Conservation (phyloP, 305 asterid genomes). For the Fraxinus xanthoxyloides region DNA sequence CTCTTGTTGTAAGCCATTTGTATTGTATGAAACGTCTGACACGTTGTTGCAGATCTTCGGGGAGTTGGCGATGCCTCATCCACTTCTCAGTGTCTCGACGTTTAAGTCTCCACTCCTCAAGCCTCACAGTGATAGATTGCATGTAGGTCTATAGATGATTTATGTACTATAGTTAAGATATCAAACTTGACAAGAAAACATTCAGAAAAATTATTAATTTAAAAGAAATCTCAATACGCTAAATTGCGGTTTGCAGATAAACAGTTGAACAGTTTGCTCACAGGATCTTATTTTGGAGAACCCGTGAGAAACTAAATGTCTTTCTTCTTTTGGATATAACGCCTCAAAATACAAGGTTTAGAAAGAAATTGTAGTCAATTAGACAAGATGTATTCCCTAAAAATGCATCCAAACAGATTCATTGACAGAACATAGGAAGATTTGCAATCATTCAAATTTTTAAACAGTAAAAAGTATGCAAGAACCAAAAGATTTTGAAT, state of each 20-base stretch:
- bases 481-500: not conserved
- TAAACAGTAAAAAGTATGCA: not conserved
- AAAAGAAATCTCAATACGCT: not conserved
- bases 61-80: conserved; percentile 84
- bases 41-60: conserved; percentile 55
- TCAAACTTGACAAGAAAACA: not conserved
- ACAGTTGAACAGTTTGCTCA: not conserved
- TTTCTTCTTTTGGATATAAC: not conserved
- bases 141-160: conserved; percentile 52
- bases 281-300: not conserved
- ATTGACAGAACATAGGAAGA: not conserved
- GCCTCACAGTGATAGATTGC: conserved; percentile 79
- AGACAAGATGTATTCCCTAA: not conserved
- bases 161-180: not conserved
- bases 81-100: conserved; percentile 79
- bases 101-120: conserved; percentile 83
- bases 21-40: conserved; percentile 64
- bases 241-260: not conserved
- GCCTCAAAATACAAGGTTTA: not conserved
- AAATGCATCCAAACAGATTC: not conserved
- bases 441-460: not conserved
- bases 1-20: conserved; percentile 79
- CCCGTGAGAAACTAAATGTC: not conserved
- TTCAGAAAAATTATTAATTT: not conserved
- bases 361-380: not conserved